A percentile compares a stretch with the other conserved stretches of the same genome.
Evolutionary conservation across 768 basidiomycete genomes (phyloP).

Genomic region (Hypsizygus marmoreus): DNA sequence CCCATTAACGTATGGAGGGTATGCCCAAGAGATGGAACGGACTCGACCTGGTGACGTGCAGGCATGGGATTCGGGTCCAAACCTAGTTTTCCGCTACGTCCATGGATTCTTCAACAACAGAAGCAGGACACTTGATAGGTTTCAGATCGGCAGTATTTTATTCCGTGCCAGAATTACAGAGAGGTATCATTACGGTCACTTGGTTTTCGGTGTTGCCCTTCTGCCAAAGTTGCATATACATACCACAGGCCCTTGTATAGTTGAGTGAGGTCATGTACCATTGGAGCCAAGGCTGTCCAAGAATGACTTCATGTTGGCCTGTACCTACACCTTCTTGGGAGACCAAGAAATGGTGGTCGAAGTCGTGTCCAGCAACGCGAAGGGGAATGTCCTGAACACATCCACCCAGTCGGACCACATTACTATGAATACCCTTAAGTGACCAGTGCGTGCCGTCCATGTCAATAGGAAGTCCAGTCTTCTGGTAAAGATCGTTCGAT

Average conservation of each 20-base stretch:
- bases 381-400: conserved; percentile 17
- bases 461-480: conserved; percentile 12
- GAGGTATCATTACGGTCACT: conserved; percentile 10
- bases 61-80: conserved; percentile 6
- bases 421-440: conserved; percentile 22
- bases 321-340: not conserved
- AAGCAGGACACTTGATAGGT: not conserved
- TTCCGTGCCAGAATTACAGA: not conserved
- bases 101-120: not conserved
- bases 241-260: conserved; percentile 9
- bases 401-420: conserved; percentile 13
- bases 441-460: conserved; percentile 26
- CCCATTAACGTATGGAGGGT: conserved; percentile 3
- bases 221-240: conserved; percentile 20
- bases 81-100: conserved; percentile 13
- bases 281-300: conserved; percentile 25
- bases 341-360: conserved; percentile 32
- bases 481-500: conserved; percentile 3
- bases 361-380: conserved; percentile 15
- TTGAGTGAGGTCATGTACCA: conserved; percentile 19
- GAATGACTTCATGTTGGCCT: conserved; percentile 17
- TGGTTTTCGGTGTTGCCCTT: conserved; percentile 8
- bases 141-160: not conserved
- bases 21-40: conserved; percentile 15
- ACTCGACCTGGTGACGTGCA: not conserved